These are phyloP conservation scores for Vanderwaltozyma yarrowii DNA, from an alignment of 805 yeast genomes.

Conservation along the genomic window DNA sequence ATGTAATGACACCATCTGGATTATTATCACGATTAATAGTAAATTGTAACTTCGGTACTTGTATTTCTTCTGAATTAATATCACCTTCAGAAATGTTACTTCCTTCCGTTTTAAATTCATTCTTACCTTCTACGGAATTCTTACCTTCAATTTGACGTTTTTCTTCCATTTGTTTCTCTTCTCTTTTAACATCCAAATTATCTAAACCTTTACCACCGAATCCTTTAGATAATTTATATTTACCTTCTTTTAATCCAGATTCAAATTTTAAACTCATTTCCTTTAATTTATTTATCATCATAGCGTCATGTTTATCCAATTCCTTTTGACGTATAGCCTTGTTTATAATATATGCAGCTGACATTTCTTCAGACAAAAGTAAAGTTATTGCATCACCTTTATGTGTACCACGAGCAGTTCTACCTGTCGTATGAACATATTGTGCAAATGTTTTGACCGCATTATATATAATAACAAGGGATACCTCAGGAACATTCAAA, in stretches of 20 bases:
- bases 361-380: slow-evolving; percentile 50
- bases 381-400: slow-evolving; percentile 71
- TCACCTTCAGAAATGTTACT: slow-evolving; percentile 4
- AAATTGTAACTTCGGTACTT: slow-evolving; percentile 35
- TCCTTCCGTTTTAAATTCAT: slow-evolving; percentile 1
- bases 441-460: slow-evolving; percentile 87
- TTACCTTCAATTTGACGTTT: neutral
- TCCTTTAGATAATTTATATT: slow-evolving; percentile 57
- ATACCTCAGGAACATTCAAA: slow-evolving; percentile 78
- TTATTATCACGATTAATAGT: slow-evolving; percentile 44
- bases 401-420: slow-evolving; percentile 89
- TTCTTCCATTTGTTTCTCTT: slow-evolving; percentile 10
- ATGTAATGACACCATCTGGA: slow-evolving; percentile 45
- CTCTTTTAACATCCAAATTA: slow-evolving; percentile 35
- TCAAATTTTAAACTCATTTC: slow-evolving; percentile 46
- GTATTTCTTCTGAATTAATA: slow-evolving; percentile 8
- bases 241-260: slow-evolving; percentile 55
- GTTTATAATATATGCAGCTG: slow-evolving; percentile 49
- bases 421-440: slow-evolving; percentile 90
- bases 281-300: slow-evolving; percentile 30
- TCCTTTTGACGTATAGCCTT: slow-evolving; percentile 40
- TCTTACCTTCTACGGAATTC: too few relatives aligned
- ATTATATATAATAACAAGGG: slow-evolving; percentile 72
- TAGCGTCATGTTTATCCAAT: slow-evolving; percentile 32
- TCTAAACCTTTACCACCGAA: slow-evolving; percentile 92